A percentile compares a stretch with the other conserved stretches of the same genome.
Conservation (phyloP, 805 yeast genomes). For the Pichia deserticola region DNA sequence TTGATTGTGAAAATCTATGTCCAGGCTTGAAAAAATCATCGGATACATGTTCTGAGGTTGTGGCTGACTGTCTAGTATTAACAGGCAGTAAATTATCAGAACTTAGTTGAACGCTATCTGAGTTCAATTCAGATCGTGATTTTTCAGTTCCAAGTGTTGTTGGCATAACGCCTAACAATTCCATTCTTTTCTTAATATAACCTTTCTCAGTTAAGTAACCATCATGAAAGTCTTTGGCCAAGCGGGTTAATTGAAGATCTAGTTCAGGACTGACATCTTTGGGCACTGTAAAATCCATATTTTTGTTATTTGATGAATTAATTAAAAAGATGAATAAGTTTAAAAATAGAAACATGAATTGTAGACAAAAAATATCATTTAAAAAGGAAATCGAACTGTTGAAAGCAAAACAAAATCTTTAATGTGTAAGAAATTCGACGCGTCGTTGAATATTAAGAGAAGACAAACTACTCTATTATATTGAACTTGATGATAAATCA, state of each 20-base stretch:
- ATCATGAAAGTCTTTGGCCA: conserved; percentile 48
- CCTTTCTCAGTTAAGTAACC: conserved; percentile 74
- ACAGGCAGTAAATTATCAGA: background rate
- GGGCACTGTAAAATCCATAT: conserved; percentile 44
- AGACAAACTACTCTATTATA: too few relatives aligned
- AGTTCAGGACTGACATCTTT: conserved; percentile 30
- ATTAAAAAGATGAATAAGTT: background rate
- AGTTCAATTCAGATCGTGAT: background rate
- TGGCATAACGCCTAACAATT: conserved; percentile 16
- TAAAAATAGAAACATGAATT: too few relatives aligned
- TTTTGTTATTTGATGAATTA: background rate
- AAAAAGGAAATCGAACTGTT: too few relatives aligned
- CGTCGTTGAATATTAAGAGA: background rate
- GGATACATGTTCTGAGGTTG: background rate
- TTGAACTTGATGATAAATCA: too few relatives aligned
- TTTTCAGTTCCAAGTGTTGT: background rate
- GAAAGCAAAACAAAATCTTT: too few relatives aligned
- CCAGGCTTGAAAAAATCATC: conserved; percentile 5
- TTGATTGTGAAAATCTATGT: conserved; percentile 1
- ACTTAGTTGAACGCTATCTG: background rate
- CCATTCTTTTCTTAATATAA: conserved; percentile 50
- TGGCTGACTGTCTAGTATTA: background rate
- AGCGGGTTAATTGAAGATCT: conserved; percentile 32
- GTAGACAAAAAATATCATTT: too few relatives aligned
- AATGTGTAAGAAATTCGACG: background rate